phyloP scores from a whole-genome alignment of 2,329 filamentous ascomycete species.

The Cyanodermella asteris region DNA sequence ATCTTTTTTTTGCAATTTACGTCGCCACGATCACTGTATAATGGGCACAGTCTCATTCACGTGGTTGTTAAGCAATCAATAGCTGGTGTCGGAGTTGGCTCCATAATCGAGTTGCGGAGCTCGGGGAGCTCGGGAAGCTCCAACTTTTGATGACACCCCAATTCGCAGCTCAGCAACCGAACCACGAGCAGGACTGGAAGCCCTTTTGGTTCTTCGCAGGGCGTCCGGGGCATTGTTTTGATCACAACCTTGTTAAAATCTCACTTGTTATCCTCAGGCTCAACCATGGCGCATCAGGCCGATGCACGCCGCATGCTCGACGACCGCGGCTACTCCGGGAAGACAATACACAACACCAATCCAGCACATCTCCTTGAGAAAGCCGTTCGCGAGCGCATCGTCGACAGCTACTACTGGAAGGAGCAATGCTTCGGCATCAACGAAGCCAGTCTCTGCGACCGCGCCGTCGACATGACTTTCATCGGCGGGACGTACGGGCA shows the following conservation, averaged over 20 bases:
- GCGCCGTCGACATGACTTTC: constrained; percentile 63
- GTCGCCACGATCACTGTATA: too few relatives aligned
- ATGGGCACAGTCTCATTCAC: too few relatives aligned
- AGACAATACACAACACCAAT: constrained; percentile 72
- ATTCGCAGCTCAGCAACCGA: too few relatives aligned
- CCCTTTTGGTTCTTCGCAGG: too few relatives aligned
- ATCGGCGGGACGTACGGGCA: constrained; percentile 76
- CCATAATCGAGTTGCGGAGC: too few relatives aligned
- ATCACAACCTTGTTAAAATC: too few relatives aligned
- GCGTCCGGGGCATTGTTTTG: too few relatives aligned
- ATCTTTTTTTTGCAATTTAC: too few relatives aligned
- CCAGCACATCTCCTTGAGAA: constrained; percentile 93
- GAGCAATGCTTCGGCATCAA: constrained; percentile 96
- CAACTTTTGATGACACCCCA: too few relatives aligned
- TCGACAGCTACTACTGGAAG: constrained; percentile 94
- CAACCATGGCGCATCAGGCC: constrained; percentile 6
- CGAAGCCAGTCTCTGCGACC: constrained; percentile 57
- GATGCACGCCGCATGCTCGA: constrained; percentile 34
- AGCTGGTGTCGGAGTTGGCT: too few relatives aligned
- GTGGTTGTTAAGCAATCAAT: too few relatives aligned
- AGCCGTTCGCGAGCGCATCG: constrained; percentile 82
- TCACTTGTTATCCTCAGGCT: neutral
- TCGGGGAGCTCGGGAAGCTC: neutral
- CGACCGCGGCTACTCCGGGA: constrained; percentile 60
- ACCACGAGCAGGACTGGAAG: too few relatives aligned